phyloP scores from a whole-genome alignment of 2,329 filamentous ascomycete species.

The Pestalotiopsis sp. region DNA sequence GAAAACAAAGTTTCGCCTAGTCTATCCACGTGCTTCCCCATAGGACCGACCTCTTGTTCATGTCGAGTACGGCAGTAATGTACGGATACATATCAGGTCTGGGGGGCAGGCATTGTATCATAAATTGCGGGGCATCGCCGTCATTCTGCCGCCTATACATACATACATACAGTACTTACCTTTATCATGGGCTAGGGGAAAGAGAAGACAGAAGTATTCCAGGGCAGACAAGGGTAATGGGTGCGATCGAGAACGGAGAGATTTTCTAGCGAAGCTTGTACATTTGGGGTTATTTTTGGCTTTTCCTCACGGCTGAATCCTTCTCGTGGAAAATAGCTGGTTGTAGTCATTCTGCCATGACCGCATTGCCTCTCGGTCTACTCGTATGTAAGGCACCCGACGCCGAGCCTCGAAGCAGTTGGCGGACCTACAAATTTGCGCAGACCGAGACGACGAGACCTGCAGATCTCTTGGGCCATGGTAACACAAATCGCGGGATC shows the following conservation, averaged over 20 bases:
- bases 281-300: neutral
- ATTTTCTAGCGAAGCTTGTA: neutral
- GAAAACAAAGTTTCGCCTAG: neutral
- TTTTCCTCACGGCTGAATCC: neutral
- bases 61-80: neutral
- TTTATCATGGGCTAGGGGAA: neutral
- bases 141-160: neutral
- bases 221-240: neutral
- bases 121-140: slow-evolving; percentile 13
- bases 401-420: neutral
- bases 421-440: neutral
- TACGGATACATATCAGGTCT: neutral
- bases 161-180: neutral
- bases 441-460: neutral
- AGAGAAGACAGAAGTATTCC: neutral
- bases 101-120: slow-evolving; percentile 8
- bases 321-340: neutral
- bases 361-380: neutral
- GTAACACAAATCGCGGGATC: neutral
- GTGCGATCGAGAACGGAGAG: neutral
- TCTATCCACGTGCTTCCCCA: neutral
- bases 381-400: neutral
- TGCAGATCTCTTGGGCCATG: neutral
- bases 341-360: neutral
- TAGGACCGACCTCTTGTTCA: neutral